Evolutionary conservation across 139 green algal genomes (phyloP), one percentile per base, ranked within the genome.

Genomic region (Volvox reticuliferus): DNA sequence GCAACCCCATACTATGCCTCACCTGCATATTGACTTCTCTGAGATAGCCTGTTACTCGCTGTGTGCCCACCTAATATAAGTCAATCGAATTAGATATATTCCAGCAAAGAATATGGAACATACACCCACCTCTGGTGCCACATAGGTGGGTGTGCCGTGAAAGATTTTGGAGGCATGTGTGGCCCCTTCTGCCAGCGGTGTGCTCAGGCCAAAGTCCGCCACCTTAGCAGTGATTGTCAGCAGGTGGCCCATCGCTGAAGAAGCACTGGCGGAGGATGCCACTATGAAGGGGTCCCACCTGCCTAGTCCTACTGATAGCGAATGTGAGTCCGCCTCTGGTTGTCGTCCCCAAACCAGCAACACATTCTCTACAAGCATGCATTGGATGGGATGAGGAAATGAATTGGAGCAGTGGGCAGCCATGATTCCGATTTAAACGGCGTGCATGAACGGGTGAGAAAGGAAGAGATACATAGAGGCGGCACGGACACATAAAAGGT

Each of bases 171-270:
- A 86, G 9, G 79, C 79, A 30, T 73, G 79, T 21, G 79, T 86
- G 12, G 50, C 50, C 26, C 79, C 79, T 61, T 86, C 79, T n/a
- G 50, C 28, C 50, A 86, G 79, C 26, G 79, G 50, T 44, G 37
- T n/a, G 79, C 79, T 86, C 50, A 86, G 79, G 0, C 79, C 79
- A 61, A 86, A 86, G 44, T 86, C 79, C 12, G 79, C 79, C 22
- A 86, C 79, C 79, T 86, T 86, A 44, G 79, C 79, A 55, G 12
- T 44, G 50, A 86, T 30, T 28, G 21, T 73, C 24, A 16, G 65
- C 21, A 28, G 24, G 65, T n/a, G n/a, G n/a, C 6, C 12, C 65
- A 2, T 5, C 9, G 44, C 5, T 55, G 44, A 55, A 14, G 44
- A 55, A 9, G 44, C 44, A 55, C 44, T 55, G 44, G 44, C n/a